phyloP scores from a whole-genome alignment of 2,329 filamentous ascomycete genomes.

The Penicillium sp. region DNA sequence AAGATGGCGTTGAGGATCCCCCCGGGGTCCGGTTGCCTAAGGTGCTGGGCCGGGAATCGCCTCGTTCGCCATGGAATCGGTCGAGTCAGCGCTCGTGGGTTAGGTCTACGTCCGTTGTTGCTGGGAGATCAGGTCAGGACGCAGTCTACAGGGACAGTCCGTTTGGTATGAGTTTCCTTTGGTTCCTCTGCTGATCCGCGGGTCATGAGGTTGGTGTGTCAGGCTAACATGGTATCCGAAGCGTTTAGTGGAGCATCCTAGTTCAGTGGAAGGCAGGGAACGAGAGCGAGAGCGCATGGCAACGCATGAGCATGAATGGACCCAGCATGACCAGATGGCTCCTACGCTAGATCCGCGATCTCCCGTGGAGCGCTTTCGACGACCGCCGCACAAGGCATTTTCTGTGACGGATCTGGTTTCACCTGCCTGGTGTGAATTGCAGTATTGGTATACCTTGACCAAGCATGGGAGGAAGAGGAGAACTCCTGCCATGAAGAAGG shows the following conservation, averaged over 20 bases:
- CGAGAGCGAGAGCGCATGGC: constrained; percentile 30
- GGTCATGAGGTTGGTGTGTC: constrained; percentile 22
- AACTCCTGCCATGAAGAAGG: constrained; percentile 79
- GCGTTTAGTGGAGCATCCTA: constrained; percentile 57
- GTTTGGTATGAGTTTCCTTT: constrained; percentile 28
- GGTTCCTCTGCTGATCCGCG: constrained; percentile 36
- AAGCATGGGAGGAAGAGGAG: constrained; percentile 68
- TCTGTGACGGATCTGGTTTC: constrained; percentile 84
- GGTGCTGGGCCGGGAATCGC: constrained; percentile 39
- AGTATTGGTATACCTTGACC: constrained; percentile 83
- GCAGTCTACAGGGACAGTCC: constrained; percentile 24
- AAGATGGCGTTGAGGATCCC: constrained; percentile 42
- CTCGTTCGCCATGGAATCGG: constrained; percentile 28
- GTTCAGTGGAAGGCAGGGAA: constrained; percentile 35
- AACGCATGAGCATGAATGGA: constrained; percentile 27
- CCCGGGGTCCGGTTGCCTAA: constrained; percentile 39
- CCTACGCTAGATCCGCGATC: constrained; percentile 47
- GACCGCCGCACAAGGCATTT: constrained; percentile 69
- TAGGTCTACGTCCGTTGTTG: constrained; percentile 17
- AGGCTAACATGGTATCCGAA: constrained; percentile 56
- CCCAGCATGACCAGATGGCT: constrained; percentile 11
- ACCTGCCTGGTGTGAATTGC: constrained; percentile 92
- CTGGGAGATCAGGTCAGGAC: constrained; percentile 25
- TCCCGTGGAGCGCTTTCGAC: constrained; percentile 74
- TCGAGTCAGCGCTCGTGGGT: constrained; percentile 18